Base-by-base conservation (phyloP, 2,329 filamentous ascomycete genomes). In the Epichloe amarillans region DNA sequence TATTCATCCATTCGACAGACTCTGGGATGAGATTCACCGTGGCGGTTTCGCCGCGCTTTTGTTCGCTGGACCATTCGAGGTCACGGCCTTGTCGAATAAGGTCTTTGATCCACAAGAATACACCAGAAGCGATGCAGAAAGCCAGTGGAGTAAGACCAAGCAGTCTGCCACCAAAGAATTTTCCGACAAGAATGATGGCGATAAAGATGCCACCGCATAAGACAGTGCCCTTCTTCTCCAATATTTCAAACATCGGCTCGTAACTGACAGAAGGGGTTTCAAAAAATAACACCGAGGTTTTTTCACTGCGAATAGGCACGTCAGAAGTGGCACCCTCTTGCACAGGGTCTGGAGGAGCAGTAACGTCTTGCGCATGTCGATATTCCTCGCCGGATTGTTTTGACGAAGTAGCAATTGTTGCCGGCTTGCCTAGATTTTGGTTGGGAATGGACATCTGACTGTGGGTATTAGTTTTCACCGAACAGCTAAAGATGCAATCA, bases 1-100 rank as follows among this genome's bases (percentile, higher is more conserved):
- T 90, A 65, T 98, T 98, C 78, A 98, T 84, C 93, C 93, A 97
- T 54, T 90, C 85, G 6, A 95, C 90, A 0, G 87, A 94, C 68
- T 96, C 91, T 0, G 91, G 91, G 6, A 97, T 84, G 30, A 97
- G 72, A 60, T 96, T 96, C 33, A 84, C 82, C 2, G 86, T 88
- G 1, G 91, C 88, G 65, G 82, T 89, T 69, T 93, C 78, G 3
- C 91, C 91, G 52, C 91, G 80, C 50, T 83, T 79, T 68, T 90
- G 82, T 66, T 97, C 91, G 54, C 84, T 88, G 4, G 83, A 78
- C 91, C 91, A 97, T 64, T 96, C 91, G 42, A 83, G 74, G 53
- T 90, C 86, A 36, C 88, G 73, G 3, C 91, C 90, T 61, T 85
- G 88, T 14, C 83, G 77, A 26, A 96, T 77, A 3, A 96, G 72